These are phyloP conservation scores for Protomyces gravidus DNA, from an alignment of 1,139 yeast species.

Conservation along the genomic window DNA sequence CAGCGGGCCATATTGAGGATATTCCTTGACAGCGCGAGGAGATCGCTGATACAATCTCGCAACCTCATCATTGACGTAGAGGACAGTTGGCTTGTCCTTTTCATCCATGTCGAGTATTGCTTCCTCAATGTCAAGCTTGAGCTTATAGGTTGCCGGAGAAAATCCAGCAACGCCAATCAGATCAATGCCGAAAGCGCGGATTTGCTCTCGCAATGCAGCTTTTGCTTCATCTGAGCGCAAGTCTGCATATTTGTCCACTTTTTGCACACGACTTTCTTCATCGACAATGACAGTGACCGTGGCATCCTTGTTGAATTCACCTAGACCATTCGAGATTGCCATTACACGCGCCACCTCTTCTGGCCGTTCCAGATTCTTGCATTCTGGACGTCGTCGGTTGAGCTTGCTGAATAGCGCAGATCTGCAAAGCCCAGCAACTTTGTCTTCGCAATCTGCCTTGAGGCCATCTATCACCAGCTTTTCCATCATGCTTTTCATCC, in stretches of 20 bases:
- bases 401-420: slow-evolving; percentile 62
- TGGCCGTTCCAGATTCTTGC: background rate
- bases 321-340: slow-evolving; percentile 68
- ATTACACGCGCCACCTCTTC: slow-evolving; percentile 64
- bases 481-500: slow-evolving; percentile 63
- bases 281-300: slow-evolving; percentile 75
- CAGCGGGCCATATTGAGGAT: slow-evolving; percentile 79
- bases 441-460: slow-evolving; percentile 69
- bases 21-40: slow-evolving; percentile 67
- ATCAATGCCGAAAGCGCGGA: slow-evolving; percentile 63
- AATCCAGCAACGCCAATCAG: slow-evolving; percentile 87
- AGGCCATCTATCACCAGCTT: slow-evolving; percentile 79
- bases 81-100: slow-evolving; percentile 36
- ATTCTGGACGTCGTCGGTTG: slow-evolving; percentile 60
- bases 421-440: slow-evolving; percentile 67
- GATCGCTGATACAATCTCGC: slow-evolving; percentile 85
- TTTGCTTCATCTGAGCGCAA: slow-evolving; percentile 59
- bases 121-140: slow-evolving; percentile 56
- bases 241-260: slow-evolving; percentile 70
- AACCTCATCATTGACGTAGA: slow-evolving; percentile 87
- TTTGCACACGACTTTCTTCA: slow-evolving; percentile 74
- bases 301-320: slow-evolving; percentile 69
- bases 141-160: slow-evolving; percentile 64
- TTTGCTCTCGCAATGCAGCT: slow-evolving; percentile 55
- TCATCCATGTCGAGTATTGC: slow-evolving; percentile 40